Base-by-base conservation (phyloP, 768 basidiomycete species). In the Suillus spraguei region DNA sequence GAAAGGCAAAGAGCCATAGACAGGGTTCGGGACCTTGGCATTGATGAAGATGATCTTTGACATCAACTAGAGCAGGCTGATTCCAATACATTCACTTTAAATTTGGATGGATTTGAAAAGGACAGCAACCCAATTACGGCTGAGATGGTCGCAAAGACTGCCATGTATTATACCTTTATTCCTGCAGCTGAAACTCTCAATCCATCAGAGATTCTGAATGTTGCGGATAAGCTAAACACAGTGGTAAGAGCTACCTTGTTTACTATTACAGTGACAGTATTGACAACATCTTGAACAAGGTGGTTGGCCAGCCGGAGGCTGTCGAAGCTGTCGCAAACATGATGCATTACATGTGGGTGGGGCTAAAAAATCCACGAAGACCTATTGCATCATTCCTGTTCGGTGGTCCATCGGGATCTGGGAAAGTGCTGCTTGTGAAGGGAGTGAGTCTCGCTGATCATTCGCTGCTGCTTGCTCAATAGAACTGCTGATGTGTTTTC, bases 381-480 rank as follows among this genome's bases (percentile, higher is more conserved):
- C 83, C 83, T 1, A 74, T 83, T 50, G 82, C 83, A 1, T 77
- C 75, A 17, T 83, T 83, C 76, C 70, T 83, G 35, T 80, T 83
- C 68, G 70, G 69, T 59, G 78, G 77, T 7, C 77, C 78, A 5
- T 72, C 72, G 16, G 79, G 79, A 32, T 77, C 73, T 0, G 73
- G 73, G 39, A 74, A 83, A 74, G 80, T 80, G 36, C 74, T 78
- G 60, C 72, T 83, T 20, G 72, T 76, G 32, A 83, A 83, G 66
- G 74, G 80, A 5, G 63, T 64, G 59, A 52, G 63, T 22, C 20
- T n/a, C 10, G 20, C 16, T 39, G n/a, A n/a, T 42, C 3, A 32
- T 52, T 35, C 33, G 5, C 22, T 33, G 33, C 36, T 50, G 39
- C 7, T 41, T 8, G 17, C 41, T 41, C n/a, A 7, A 42, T 42